Conservation (phyloP, 2,329 filamentous ascomycete species). For the Claviceps africana region DNA sequence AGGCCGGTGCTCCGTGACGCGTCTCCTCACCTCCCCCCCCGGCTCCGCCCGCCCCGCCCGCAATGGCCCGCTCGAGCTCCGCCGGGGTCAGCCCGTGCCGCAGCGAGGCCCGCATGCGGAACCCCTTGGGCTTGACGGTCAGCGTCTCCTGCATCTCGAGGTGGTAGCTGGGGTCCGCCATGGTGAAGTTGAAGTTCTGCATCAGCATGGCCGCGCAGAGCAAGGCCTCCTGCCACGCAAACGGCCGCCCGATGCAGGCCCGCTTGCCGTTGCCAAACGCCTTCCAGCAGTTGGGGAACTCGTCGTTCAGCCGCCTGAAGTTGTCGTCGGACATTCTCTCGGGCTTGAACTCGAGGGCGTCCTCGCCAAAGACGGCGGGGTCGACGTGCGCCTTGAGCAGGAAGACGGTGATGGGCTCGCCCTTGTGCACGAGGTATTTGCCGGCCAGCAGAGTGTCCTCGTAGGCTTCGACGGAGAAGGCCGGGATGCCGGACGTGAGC, state of each 20-base stretch:
- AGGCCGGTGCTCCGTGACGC: conserved; percentile 1
- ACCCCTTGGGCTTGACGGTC: conserved; percentile 49
- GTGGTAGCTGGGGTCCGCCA: conserved; percentile 46
- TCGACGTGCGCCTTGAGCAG: conserved; percentile 46
- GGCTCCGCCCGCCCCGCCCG: too few species aligned
- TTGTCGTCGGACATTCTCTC: conserved; percentile 59
- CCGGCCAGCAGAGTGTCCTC: conserved; percentile 42
- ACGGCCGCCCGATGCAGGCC: conserved; percentile 57
- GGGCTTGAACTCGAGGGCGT: conserved; percentile 51
- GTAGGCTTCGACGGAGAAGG: conserved; percentile 38
- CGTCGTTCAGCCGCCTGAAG: conserved; percentile 45
- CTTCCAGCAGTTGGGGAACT: conserved; percentile 52
- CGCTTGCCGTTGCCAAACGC: conserved; percentile 62
- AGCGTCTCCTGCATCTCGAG: conserved; percentile 41
- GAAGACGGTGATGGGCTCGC: conserved; percentile 34
- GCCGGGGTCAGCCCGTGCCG: conserved; percentile 32
- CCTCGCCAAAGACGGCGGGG: conserved; percentile 48
- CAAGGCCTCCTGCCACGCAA: conserved; percentile 61
- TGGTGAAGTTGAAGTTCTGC: conserved; percentile 56
- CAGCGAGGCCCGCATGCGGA: conserved; percentile 46
- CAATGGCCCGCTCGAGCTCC: conserved; percentile 31
- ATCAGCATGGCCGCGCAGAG: conserved; percentile 49
- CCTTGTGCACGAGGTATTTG: conserved; percentile 44
- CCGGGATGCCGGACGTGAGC: conserved; percentile 44
- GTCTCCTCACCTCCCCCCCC: conserved; percentile 13